Base-by-base conservation (phyloP, 2,329 filamentous ascomycete species). In the Aspergillus oerlinghausenensis region DNA sequence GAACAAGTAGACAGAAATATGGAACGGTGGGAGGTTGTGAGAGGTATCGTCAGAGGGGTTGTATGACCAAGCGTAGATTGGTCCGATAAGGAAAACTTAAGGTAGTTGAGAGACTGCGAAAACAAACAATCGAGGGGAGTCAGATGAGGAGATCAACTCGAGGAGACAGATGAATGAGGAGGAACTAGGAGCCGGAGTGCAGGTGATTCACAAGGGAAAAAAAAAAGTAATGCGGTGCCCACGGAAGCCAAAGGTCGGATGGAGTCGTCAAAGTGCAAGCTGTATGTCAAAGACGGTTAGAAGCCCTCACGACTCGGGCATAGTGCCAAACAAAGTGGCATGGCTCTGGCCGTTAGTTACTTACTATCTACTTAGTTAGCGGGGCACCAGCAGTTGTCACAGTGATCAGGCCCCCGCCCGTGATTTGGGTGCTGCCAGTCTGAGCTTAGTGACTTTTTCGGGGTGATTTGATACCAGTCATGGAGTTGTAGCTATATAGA, bases 1-100 rank as follows among this genome's bases (percentile, higher is more conserved):
- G 55, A 57, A 63, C 53, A 56, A 60, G 57, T 53, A 61, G 56
- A 57, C 59, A 55, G 56, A 57, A 52, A 54, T 54, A 55, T 52
- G 54, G 38, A 50, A 26, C 54, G 50, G 43, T 49, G 28, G 52
- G 35, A 38, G 29, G 42, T 56, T 52, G 40, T 29, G 53, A 55
- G 53, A 61, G 55, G 59, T 58, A 58, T 45, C 10, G 43, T 47
- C n/a, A 58, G 50, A 54, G 55, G 48, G 52, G 38, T 28, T 40
- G 53, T 49, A 29, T 51, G 42, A 57, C 47, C 28, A 49, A 17
- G 50, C 23, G 54, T 53, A 25, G 59, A 52, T 47, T 51, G 45
- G 45, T 54, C 49, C 51, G 54, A 52, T 59, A 50, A 50, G 43
- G 52, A 35, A 40, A 40, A 28, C 42, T 52, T 35, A 29, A 29